Percentiles rank a stretch among this genome's conserved stretches.
phyloP scores from a whole-genome alignment of 1,284 basidiomycete species.

The Leucoagaricus sp. region DNA sequence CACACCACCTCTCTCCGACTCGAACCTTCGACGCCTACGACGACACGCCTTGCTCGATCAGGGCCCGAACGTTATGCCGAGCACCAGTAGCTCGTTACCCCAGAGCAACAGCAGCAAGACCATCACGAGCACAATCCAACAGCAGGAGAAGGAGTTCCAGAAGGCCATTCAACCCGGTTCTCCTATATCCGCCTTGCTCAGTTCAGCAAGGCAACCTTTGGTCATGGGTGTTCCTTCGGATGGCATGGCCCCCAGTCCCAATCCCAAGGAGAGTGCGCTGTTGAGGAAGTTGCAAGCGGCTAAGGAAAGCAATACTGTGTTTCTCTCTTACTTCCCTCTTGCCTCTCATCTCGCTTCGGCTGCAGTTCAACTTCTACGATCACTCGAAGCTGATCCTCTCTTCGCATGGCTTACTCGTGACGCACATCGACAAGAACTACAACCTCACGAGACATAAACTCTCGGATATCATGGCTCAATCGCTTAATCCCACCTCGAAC shows the following conservation, averaged over 20 bases:
- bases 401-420: conserved; percentile 74
- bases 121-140: conserved; percentile 65
- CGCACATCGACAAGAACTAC: conserved; percentile 91
- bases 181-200: conserved; percentile 91
- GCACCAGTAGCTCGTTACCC: conserved; percentile 7
- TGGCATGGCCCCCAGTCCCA: conserved; percentile 20
- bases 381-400: conserved; percentile 95
- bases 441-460: conserved; percentile 77
- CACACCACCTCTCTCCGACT: conserved; percentile 58
- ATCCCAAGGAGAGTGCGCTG: conserved; percentile 50
- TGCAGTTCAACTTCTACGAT: conserved; percentile 97
- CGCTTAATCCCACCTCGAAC: conserved; percentile 21
- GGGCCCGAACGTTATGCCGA: conserved; percentile 38
- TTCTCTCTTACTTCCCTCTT: no score
- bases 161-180: conserved; percentile 93
- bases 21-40: conserved; percentile 71
- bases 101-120: conserved; percentile 28
- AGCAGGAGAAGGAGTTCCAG: conserved; percentile 95
- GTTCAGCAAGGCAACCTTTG: conserved; percentile 86
- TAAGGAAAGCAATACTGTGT: no score
- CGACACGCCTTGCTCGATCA: conserved; percentile 49
- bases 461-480: conserved; percentile 64
- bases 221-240: conserved; percentile 58
- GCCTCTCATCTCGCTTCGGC: not conserved
- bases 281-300: conserved; percentile 47